Evolutionary conservation across 495 filamentous ascomycete species (phyloP).

Genomic region (Copromyces sp.): DNA sequence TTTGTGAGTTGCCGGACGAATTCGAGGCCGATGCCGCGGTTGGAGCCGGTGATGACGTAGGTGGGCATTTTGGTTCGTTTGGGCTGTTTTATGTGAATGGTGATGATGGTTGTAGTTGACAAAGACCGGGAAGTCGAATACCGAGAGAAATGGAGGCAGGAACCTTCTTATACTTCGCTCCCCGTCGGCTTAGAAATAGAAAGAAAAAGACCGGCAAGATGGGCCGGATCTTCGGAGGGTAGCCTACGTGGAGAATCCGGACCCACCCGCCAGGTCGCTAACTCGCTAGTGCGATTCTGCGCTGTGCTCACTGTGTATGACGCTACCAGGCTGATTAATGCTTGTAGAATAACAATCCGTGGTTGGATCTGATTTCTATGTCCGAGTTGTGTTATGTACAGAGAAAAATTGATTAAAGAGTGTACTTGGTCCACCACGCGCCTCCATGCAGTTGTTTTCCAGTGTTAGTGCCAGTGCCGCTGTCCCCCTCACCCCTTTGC

Average conservation of each 20-base stretch:
- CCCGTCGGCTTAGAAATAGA: too few relatives aligned
- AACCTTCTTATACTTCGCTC: neutral
- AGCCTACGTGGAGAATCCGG: neutral
- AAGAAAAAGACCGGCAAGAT: neutral
- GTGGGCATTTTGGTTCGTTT: slow-evolving; percentile 40
- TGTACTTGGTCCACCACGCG: neutral
- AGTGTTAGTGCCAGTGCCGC: neutral
- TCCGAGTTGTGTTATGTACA: neutral
- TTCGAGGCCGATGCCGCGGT: slow-evolving; percentile 46
- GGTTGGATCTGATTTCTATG: neutral
- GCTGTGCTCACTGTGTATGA: neutral
- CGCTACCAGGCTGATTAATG: neutral
- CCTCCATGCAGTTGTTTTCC: neutral
- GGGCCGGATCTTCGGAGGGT: neutral
- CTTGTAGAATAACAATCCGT: neutral
- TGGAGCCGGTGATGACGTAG: slow-evolving; percentile 46
- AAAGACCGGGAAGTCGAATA: neutral
- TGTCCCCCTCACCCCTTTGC: neutral
- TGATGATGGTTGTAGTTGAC: neutral
- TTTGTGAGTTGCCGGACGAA: slow-evolving; percentile 42
- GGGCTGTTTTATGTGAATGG: too few relatives aligned
- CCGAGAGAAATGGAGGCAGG: neutral
- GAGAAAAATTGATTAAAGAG: neutral
- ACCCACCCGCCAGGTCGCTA: neutral
- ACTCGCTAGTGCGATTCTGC: too few relatives aligned